phyloP scores from a whole-genome alignment of 192 early-diverging fungal species.

The Entomortierella lignicola region DNA sequence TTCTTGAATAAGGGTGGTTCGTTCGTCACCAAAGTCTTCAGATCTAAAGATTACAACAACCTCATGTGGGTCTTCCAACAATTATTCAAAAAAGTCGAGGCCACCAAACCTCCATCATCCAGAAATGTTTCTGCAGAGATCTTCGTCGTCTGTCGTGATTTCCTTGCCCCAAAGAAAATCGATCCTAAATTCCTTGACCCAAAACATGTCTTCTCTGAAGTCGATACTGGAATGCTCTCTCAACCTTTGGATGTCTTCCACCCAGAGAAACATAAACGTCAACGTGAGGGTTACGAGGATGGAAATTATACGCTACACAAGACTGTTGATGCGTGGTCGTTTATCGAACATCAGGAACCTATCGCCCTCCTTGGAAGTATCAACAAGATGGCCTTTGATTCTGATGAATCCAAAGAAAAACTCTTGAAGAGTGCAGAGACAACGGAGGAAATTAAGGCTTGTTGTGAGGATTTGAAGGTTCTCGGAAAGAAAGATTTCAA shows the following conservation, averaged over 20 bases:
- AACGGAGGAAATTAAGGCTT: conserved; percentile 82
- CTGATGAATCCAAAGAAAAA: conserved; percentile 70
- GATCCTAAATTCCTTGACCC: conserved; percentile 94
- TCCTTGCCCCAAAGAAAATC: conserved; percentile 93
- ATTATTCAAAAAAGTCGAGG: conserved; percentile 95
- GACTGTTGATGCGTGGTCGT: conserved; percentile 78
- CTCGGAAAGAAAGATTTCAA: conserved; percentile 96
- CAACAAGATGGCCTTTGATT: conserved; percentile 80
- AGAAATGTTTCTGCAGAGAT: conserved; percentile 99
- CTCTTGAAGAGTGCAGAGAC: conserved; percentile 67
- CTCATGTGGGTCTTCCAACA: conserved; percentile 99
- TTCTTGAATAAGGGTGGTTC: conserved; percentile 89
- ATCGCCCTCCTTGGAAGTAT: conserved; percentile 80
- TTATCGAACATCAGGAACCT: conserved; percentile 83
- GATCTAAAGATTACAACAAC: conserved; percentile 99
- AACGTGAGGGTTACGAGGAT: conserved; percentile 97
- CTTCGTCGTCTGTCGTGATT: conserved; percentile 97
- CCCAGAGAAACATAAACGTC: conserved; percentile 91
- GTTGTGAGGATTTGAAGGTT: conserved; percentile 90
- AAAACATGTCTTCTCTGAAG: conserved; percentile 93
- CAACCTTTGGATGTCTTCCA: conserved; percentile 84
- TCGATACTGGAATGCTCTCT: conserved; percentile 69
- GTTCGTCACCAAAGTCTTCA: conserved; percentile 99
- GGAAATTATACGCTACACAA: conserved; percentile 93
- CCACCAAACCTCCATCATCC: conserved; percentile 97